phyloP scores from a whole-genome alignment of 2,329 filamentous ascomycete genomes.

The Ophioceras dolichostomum region DNA sequence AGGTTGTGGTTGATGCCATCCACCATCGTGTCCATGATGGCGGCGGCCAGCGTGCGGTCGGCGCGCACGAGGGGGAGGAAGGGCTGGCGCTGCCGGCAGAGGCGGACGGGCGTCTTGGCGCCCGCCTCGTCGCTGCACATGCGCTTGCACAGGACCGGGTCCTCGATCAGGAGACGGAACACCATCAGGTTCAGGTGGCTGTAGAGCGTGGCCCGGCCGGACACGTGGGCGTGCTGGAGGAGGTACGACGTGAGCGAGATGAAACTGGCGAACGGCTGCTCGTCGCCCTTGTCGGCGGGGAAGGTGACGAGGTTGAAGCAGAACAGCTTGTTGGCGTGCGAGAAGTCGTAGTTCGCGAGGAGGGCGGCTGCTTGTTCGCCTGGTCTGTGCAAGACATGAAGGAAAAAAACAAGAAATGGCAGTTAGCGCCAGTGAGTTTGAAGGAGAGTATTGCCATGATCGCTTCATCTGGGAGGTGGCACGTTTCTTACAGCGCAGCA shows the following conservation, averaged over 20 bases:
- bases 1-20: slow-evolving; percentile 94
- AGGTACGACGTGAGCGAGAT: slow-evolving; percentile 87
- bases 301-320: slow-evolving; percentile 69
- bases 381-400: slow-evolving; percentile 51
- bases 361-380: slow-evolving; percentile 67
- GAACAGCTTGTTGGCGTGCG: slow-evolving; percentile 90
- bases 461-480: no score
- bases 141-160: slow-evolving; percentile 67
- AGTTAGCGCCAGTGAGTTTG: no score
- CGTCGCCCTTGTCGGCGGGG: slow-evolving; percentile 44
- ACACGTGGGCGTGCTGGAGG: slow-evolving; percentile 84
- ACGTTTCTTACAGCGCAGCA: slow-evolving; percentile 52
- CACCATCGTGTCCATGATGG: slow-evolving; percentile 74
- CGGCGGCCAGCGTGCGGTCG: slow-evolving; percentile 62
- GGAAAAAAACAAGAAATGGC: no score
- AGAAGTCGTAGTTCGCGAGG: slow-evolving; percentile 84
- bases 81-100: slow-evolving; percentile 83
- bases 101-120: slow-evolving; percentile 58
- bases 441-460: no score
- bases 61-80: slow-evolving; percentile 64
- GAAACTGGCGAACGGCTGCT: slow-evolving; percentile 69
- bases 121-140: slow-evolving; percentile 69
- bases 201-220: slow-evolving; percentile 65
- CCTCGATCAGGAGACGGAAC: slow-evolving; percentile 76
- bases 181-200: slow-evolving; percentile 77